phyloP scores from a whole-genome alignment of 1,284 basidiomycete species.

The Farysia itapuensis region DNA sequence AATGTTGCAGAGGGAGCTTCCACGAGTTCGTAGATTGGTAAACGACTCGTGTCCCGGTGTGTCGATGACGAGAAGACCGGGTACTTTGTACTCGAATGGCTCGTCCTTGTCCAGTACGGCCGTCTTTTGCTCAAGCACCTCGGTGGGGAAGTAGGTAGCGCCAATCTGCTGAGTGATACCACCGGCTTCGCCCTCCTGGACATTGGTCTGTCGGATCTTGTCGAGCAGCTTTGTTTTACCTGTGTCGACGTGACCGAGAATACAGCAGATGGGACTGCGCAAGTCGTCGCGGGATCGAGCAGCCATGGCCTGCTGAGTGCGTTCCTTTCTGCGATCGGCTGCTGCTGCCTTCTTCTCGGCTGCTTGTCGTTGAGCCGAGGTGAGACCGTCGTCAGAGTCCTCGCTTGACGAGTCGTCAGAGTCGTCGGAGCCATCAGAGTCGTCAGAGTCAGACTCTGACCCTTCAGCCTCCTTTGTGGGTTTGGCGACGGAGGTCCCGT shows the following conservation, averaged over 20 bases:
- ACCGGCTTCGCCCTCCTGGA: conserved; percentile 98
- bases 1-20: conserved; percentile 97
- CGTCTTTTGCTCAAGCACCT: conserved; percentile 93
- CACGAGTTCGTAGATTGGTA: conserved; percentile 92
- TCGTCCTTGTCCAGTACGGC: conserved; percentile 84
- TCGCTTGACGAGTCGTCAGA: conserved; percentile 63
- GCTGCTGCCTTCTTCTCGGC: conserved; percentile 82
- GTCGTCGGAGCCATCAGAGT: conserved; percentile 65
- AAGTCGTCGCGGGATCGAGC: conserved; percentile 85
- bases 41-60: conserved; percentile 99
- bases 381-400: conserved; percentile 58
- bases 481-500: conserved; percentile 8
- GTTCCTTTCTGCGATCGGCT: conserved; percentile 75
- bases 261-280: conserved; percentile 97
- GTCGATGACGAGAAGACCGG: conserved; percentile 94
- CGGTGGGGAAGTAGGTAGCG: conserved; percentile 99
- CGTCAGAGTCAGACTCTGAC: conserved; percentile 64
- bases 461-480: conserved; percentile 53
- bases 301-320: conserved; percentile 82
- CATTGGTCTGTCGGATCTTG: conserved; percentile 99
- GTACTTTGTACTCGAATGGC: conserved; percentile 89
- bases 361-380: conserved; percentile 65
- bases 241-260: conserved; percentile 98
- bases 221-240: conserved; percentile 98
- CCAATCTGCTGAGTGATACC: conserved; percentile 99